A percentile compares a stretch with the other conserved stretches of the same genome.
Evolutionary conservation across 306 rosid genomes (phyloP).

Genomic region (Castanospermum australe): DNA sequence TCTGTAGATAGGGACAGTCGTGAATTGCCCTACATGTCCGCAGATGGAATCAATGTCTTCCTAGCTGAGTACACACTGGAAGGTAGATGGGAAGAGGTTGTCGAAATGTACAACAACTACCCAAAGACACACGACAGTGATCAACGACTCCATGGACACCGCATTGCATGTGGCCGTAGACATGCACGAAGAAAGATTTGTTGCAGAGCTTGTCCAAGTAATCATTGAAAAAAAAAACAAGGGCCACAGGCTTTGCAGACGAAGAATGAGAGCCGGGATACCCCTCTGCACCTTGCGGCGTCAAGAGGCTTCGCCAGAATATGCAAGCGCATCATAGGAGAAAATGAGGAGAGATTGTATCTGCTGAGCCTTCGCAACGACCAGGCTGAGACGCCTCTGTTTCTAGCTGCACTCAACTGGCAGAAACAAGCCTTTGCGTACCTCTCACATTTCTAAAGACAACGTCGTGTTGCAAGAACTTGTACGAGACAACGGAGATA

Average conservation of each 20-base stretch:
- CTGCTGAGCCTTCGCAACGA: background rate
- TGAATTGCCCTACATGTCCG: background rate
- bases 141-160: background rate
- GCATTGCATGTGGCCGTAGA: constrained; percentile 24
- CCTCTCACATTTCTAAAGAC: background rate
- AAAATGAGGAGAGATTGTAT: background rate
- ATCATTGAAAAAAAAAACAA: background rate
- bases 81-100: constrained; percentile 20
- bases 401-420: constrained; percentile 30
- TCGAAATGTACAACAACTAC: background rate
- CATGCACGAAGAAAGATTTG: background rate
- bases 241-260: background rate
- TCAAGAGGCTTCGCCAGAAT: background rate
- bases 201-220: background rate
- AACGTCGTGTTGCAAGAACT: background rate
- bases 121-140: background rate
- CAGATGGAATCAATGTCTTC: background rate
- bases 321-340: constrained; percentile 14
- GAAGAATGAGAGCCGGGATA: background rate
- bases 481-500: constrained; percentile 17
- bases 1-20: background rate
- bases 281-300: constrained; percentile 31
- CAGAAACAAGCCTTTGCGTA: constrained; percentile 11
- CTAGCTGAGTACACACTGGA: constrained; percentile 16
- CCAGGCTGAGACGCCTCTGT: constrained; percentile 18